A percentile compares a stretch with the other conserved stretches of the same genome.
These are phyloP conservation scores for Mortierella sp. DNA, from an alignment of 371 early-diverging fungal species.

Conservation along the genomic window DNA sequence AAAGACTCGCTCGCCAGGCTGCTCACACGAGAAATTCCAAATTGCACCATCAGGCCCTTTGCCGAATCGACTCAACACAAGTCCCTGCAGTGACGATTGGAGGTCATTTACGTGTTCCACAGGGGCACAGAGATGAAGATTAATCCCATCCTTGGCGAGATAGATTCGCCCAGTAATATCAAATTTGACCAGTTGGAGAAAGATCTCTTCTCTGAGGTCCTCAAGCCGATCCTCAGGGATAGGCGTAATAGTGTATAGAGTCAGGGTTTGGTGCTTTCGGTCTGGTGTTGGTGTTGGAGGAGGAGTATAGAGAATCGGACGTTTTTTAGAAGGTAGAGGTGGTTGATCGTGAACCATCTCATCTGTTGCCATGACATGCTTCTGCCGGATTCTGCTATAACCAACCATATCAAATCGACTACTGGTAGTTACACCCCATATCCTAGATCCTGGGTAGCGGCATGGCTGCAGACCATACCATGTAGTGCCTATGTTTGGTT, in stretches of 20 bases:
- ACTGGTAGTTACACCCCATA: background rate
- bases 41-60: constrained; percentile 59
- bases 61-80: constrained; percentile 57
- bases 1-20: constrained; percentile 64
- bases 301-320: constrained; percentile 31
- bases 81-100: constrained; percentile 16
- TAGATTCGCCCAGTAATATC: constrained; percentile 75
- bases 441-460: background rate
- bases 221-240: constrained; percentile 29
- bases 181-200: constrained; percentile 58
- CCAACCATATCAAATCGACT: background rate
- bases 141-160: constrained; percentile 71
- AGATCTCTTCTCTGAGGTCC: constrained; percentile 40
- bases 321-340: background rate
- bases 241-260: constrained; percentile 48
- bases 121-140: constrained; percentile 77
- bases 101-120: constrained; percentile 44
- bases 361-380: background rate
- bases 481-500: background rate
- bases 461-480: background rate
- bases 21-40: constrained; percentile 72
- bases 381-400: background rate
- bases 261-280: constrained; percentile 49
- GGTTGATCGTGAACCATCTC: background rate
- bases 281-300: constrained; percentile 22